Evolutionary conservation across 2,329 filamentous ascomycete species (phyloP).

Genomic region (Penicillium sp.): DNA sequence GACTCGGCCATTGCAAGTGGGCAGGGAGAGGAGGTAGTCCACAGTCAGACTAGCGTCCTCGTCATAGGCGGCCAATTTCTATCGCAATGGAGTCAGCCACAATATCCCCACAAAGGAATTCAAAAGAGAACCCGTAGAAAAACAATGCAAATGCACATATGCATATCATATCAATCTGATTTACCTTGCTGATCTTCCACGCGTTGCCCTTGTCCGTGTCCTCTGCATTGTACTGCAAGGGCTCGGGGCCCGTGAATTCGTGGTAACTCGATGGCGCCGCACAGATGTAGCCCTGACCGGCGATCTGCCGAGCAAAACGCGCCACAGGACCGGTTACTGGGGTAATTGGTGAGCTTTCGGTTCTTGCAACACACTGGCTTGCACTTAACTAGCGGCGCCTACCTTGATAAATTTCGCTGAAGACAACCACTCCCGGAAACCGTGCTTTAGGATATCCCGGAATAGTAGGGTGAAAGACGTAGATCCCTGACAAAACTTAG

Average conservation of each 20-base stretch:
- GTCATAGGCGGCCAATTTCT: constrained; percentile 84
- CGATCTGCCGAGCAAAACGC: constrained; percentile 87
- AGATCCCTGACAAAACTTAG: constrained; percentile 64
- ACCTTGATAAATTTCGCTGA: constrained; percentile 97
- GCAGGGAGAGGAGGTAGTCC: constrained; percentile 67
- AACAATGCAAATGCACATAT: background rate
- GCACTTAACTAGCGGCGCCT: constrained; percentile 12
- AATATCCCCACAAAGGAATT: background rate
- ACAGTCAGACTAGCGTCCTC: constrained; percentile 70
- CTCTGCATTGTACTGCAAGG: constrained; percentile 80
- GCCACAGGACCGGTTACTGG: constrained; percentile 85
- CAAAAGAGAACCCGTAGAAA: background rate
- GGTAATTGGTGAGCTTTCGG: background rate
- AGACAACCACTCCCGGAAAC: constrained; percentile 85
- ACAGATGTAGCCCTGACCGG: constrained; percentile 89
- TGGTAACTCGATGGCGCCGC: constrained; percentile 90
- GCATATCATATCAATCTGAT: background rate
- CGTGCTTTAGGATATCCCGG: constrained; percentile 84
- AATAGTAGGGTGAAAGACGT: constrained; percentile 82
- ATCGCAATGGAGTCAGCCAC: constrained; percentile 2
- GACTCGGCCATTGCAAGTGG: constrained; percentile 78
- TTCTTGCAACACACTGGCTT: background rate
- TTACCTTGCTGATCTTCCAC: constrained; percentile 78
- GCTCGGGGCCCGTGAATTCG: constrained; percentile 83
- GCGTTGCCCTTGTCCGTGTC: constrained; percentile 86